Percentiles rank a stretch among this genome's conserved stretches.
Conservation (phyloP, 2,329 filamentous ascomycete species). For the Huntiella moniliformis region DNA sequence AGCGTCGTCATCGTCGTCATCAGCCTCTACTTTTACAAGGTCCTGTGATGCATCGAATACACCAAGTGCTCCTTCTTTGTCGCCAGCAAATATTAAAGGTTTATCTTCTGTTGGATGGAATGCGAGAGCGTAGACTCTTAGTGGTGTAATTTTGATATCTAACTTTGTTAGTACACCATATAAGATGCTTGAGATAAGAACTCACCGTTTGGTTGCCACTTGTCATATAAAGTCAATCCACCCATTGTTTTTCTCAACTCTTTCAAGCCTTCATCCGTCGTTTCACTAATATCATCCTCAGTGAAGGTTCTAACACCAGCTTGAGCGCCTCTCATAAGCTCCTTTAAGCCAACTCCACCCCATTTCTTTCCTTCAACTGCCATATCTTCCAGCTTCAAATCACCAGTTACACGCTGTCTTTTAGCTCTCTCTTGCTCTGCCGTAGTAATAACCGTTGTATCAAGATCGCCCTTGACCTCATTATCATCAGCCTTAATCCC, state of each 20-base stretch:
- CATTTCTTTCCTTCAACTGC: slow-evolving; percentile 64
- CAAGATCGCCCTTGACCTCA: slow-evolving; percentile 15
- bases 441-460: neutral
- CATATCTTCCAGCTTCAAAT: slow-evolving; percentile 57
- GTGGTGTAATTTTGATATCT: slow-evolving; percentile 84
- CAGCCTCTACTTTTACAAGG: slow-evolving; percentile 23
- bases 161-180: slow-evolving; percentile 1
- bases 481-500: slow-evolving; percentile 31
- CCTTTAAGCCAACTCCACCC: slow-evolving; percentile 45
- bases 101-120: slow-evolving; percentile 82
- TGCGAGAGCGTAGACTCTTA: slow-evolving; percentile 67
- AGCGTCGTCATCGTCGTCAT: slow-evolving; percentile 44
- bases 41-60: slow-evolving; percentile 76
- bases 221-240: slow-evolving; percentile 59
- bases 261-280: slow-evolving; percentile 56
- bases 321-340: slow-evolving; percentile 45
- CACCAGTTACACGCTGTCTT: slow-evolving; percentile 30
- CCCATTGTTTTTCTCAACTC: slow-evolving; percentile 60
- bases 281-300: slow-evolving; percentile 64
- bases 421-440: slow-evolving; percentile 30
- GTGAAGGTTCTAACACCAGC: slow-evolving; percentile 74
- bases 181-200: slow-evolving; percentile 6
- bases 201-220: slow-evolving; percentile 61
- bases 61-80: slow-evolving; percentile 81
- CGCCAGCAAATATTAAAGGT: slow-evolving; percentile 76